Base-by-base conservation (phyloP, 257 asterid genomes). In the Ocimum tenuiflorum region DNA sequence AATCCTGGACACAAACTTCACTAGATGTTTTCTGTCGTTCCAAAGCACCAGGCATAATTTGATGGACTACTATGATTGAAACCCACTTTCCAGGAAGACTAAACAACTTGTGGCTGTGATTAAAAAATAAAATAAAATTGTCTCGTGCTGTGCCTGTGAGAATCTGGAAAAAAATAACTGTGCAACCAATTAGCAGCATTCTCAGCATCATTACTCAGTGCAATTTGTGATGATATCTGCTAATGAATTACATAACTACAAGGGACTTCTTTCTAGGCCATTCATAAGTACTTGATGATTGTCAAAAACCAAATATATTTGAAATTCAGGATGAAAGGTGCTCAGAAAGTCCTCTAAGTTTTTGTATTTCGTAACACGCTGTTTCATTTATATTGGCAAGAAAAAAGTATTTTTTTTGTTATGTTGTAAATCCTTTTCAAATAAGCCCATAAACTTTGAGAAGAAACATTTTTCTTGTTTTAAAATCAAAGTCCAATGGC, bases 1-100 rank as follows among this genome's bases (percentile, higher is more conserved):
- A 8, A 47, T 19, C 9, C 6, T 57, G 68, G 54, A n/a, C 23
- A 73, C 11, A n/a, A 48, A 57, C 54, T 29, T 73, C 22, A 55
- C 24, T 33, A 20, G 51, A 7, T 65, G 41, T 18, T 3, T 12
- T 1, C 1, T 31, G 4, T 14, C 7, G n/a, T 56, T 31, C 49
- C 46, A 18, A 45, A 10, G 31, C 31, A 27, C 31, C 31, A 27
- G 31, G 31, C 2, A 2, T 27, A 27, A 27, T 27, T 27, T 4
- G 4, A 27, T 27, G 2, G 31, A 27, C 31, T 27, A 27, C 31
- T 4, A 27, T 27, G 31, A 2, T 27, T 4, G 4, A 4, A 27
- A 4, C 31, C 31, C 31, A 27, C 31, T 1, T 27, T 4, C 31
- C 31, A 27, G 31, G 4, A 27, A 27, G 31, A 27, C 31, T 1